Evolutionary conservation across 768 basidiomycete genomes (phyloP), one percentile per base, ranked within the genome.

Genomic region (Serendipita sp.): DNA sequence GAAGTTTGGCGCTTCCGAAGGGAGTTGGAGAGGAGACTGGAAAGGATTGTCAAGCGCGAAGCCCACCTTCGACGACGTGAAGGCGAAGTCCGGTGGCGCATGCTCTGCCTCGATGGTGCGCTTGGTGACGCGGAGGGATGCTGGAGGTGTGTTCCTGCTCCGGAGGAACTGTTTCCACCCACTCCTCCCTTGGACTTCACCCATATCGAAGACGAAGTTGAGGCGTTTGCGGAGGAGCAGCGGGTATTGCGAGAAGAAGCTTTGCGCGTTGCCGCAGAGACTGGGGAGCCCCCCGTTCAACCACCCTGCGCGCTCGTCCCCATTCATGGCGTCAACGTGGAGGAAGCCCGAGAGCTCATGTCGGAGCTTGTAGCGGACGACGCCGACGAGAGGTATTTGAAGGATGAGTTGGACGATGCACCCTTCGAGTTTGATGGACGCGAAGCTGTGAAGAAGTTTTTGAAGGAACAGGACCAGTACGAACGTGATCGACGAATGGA

Each of bases 41-140:
- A 15, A 28, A 15, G 53, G 16, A 11, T 15, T 32, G 32, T 54
- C 24, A 11, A 54, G 13, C 53, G 53, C 53, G 53, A 54, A 30
- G 53, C 13, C 16, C 15, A n/a, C 53, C 16, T 54, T 15, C 53
- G 53, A 15, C 16, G 28, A 30, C 13, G 53, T 11, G 53, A 54
- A 54, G 53, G 53, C 53, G 53, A 54, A 32, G 53, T 54, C 30
- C 53, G 53, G 16, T 54, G 53, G 53, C 13, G 53, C 15, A 13
- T 54, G 53, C 16, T 54, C 16, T 54, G 53, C 53, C 53, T 54
- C 53, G 53, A 54, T 54, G 53, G 53, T 32, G 53, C 53, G 28
- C 32, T 54, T 32, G 30, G 11, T 15, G 28, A 15, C 32, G 53
- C 53, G 11, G 53, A 54, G 32, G 53, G 53, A 13, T 54, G 53